Evolutionary conservation across 2,329 filamentous ascomycete genomes (phyloP), one percentile per base, ranked within the genome.

Genomic region (Colletotrichum sp.): DNA sequence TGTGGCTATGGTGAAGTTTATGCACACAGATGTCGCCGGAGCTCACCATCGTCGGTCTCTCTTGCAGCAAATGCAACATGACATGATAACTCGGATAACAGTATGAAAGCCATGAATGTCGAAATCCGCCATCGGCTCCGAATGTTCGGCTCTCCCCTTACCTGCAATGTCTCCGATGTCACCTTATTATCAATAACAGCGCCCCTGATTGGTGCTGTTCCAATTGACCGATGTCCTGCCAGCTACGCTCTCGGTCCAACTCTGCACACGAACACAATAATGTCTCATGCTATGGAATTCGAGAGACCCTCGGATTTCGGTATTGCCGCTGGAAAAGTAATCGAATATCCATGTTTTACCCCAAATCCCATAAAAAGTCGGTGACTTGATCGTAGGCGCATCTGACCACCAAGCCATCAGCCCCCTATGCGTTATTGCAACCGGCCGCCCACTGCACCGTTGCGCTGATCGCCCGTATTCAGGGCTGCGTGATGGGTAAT

Each of bases 381-480:
- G 55, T 7, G 36, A 16, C 15, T 21, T 1, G 21, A 28, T n/a
- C 21, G 8, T 39, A 49, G 24, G 21, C 15, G 28, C 30, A 15
- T n/a, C 8, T 63, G 18, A 30, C 28, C 18, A 10, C 63, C 26
- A 49, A 21, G 26, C 24, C 30, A 18, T 1, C 12, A n/a, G 18
- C 36, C 36, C 24, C 36, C 24, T 16, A 18, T n/a, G 59, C 26
- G 26, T 13, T 32, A n/a, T 34, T 32, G 28, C 39, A 30, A 55
- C 26, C 36, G 5, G 39, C 65, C 44, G 30, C 30, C 28, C 30
- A 28, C 34, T 34, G 52, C 60, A 32, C 68, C 34, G 60, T 59
- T 71, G 60, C 68, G 71, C 71, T 71, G 71, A 71, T 75, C 67
- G 59, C 60, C 69, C 68, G 71, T 62, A 60, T 72, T 72, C 34